Evolutionary conservation across 768 basidiomycete species (phyloP).

Genomic region (Hydnomerulius pinastri): DNA sequence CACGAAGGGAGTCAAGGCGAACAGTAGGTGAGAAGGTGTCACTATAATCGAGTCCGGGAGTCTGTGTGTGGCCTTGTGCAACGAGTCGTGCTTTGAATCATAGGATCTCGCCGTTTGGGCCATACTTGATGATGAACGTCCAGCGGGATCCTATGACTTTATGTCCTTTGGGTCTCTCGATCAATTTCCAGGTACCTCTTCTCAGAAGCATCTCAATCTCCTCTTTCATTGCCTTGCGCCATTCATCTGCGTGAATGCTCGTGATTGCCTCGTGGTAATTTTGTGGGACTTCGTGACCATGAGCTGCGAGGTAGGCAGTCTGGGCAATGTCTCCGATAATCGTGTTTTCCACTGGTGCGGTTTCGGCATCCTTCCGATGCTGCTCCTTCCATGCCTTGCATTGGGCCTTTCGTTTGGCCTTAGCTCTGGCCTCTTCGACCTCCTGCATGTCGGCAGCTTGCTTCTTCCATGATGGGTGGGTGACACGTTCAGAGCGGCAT

Average conservation of each 20-base stretch:
- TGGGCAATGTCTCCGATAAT: not conserved
- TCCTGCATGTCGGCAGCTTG: conserved; percentile 7
- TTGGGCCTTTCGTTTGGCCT: not conserved
- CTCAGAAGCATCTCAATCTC: conserved; percentile 3
- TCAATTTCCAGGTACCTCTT: conserved; percentile 9
- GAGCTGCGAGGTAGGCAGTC: not conserved
- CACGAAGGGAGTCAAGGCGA: conserved; percentile 21
- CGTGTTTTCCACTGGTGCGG: not conserved
- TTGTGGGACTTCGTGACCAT: not conserved
- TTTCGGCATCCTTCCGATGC: not conserved
- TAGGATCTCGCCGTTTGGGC: not conserved
- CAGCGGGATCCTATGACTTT: conserved; percentile 2
- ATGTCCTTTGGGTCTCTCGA: not conserved
- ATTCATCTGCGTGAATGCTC: not conserved
- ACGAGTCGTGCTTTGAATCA: conserved; percentile 42
- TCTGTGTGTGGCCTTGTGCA: conserved; percentile 42
- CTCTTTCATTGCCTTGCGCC: conserved; percentile 9
- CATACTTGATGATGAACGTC: conserved; percentile 4
- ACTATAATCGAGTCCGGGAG: conserved; percentile 37
- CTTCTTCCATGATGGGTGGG: conserved; percentile 7
- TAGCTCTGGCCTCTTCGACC: not conserved
- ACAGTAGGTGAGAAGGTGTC: conserved; percentile 32
- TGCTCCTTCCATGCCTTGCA: not conserved
- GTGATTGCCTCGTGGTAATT: not conserved
- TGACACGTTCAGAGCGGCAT: not conserved